Conservation (phyloP, 192 early-diverging fungal genomes). For the Funneliformis mosseae region DNA sequence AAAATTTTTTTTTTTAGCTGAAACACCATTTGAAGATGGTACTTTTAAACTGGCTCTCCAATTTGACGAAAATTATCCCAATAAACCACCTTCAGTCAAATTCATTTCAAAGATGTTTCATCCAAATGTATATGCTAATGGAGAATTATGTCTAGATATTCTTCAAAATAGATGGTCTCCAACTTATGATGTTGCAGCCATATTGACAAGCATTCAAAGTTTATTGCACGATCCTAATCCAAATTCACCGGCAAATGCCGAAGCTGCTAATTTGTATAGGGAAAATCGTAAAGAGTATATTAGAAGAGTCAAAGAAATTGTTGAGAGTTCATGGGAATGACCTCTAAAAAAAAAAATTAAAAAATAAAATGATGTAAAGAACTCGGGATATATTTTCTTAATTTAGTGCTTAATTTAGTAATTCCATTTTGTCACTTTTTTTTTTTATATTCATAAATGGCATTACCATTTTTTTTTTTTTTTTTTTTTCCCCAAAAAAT, state of each 20-base stretch:
- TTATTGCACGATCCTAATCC: slow-evolving; percentile 97
- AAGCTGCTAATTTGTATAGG: slow-evolving; percentile 90
- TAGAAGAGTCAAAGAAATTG: slow-evolving; percentile 86
- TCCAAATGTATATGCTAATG: slow-evolving; percentile 96
- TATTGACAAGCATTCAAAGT: slow-evolving; percentile 93
- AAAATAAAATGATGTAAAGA: too few relatives aligned
- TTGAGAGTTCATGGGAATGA: slow-evolving; percentile 85
- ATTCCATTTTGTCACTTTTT: too few relatives aligned
- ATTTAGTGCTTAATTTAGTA: too few relatives aligned
- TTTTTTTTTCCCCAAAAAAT: too few relatives aligned
- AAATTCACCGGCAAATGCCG: slow-evolving; percentile 94
- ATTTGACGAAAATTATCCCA: slow-evolving; percentile 98
- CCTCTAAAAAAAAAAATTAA: background rate
- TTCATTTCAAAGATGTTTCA: slow-evolving; percentile 98
- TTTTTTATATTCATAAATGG: too few relatives aligned
- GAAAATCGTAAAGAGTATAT: slow-evolving; percentile 95
- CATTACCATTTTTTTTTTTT: too few relatives aligned
- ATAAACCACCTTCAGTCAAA: slow-evolving; percentile 93
- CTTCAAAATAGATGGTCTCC: slow-evolving; percentile 98
- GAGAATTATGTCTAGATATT: slow-evolving; percentile 97
- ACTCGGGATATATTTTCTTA: too few relatives aligned
- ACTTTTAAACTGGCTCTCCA: slow-evolving; percentile 93
- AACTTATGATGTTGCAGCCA: slow-evolving; percentile 92
- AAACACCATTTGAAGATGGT: slow-evolving; percentile 96
- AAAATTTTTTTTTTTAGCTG: slow-evolving; percentile 5